Evolutionary conservation across 495 filamentous ascomycete genomes (phyloP).

Genomic region (Cairneyella variabilis): DNA sequence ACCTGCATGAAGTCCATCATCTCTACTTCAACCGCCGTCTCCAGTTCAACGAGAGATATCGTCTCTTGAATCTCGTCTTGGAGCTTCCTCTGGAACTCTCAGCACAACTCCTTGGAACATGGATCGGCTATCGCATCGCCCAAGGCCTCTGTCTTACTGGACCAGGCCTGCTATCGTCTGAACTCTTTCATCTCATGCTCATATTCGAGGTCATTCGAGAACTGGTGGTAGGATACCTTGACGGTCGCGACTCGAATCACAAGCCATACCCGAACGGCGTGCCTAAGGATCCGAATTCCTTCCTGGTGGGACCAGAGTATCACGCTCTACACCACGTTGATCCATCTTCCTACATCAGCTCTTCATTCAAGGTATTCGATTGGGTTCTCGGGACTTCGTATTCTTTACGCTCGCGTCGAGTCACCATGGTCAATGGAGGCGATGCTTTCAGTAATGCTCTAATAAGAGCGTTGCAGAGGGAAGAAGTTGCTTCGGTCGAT

Average conservation of each 20-base stretch:
- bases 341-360: slow-evolving; percentile 13
- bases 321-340: slow-evolving; percentile 14
- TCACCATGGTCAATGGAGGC: not conserved
- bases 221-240: slow-evolving; percentile 2
- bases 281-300: slow-evolving; percentile 2
- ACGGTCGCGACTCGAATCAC: slow-evolving; percentile 15
- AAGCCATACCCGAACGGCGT: not conserved
- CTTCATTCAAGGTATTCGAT: slow-evolving; percentile 12
- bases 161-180: not conserved
- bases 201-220: slow-evolving; percentile 2
- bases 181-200: slow-evolving; percentile 2
- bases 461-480: not conserved
- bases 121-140: not conserved
- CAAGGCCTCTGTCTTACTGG: not conserved
- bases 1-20: slow-evolving; percentile 17
- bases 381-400: slow-evolving; percentile 7
- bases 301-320: slow-evolving; percentile 14
- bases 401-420: not conserved
- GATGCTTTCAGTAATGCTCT: not conserved
- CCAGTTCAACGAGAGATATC: slow-evolving; percentile 15
- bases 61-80: not conserved
- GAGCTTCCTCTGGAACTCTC: slow-evolving; percentile 15
- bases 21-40: slow-evolving; percentile 17
- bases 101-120: slow-evolving; percentile 12
- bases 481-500: not conserved